phyloP scores from a whole-genome alignment of 768 basidiomycete species.

The Boletus rubropictus region DNA sequence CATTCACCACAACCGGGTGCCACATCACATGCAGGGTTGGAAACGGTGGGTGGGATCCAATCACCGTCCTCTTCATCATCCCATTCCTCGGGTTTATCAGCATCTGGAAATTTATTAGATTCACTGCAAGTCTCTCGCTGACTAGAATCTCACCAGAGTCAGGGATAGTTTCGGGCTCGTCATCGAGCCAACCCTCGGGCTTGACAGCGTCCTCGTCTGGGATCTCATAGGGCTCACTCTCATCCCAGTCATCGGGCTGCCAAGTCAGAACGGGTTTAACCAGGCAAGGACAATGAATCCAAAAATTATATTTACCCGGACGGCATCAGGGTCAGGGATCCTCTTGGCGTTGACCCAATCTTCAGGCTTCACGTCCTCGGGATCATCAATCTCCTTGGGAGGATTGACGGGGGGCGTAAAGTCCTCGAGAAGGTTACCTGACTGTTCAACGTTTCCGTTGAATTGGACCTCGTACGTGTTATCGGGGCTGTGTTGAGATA shows the following conservation, averaged over 20 bases:
- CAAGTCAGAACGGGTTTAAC: slow-evolving; percentile 19
- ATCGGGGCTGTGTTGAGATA: slow-evolving; percentile 60
- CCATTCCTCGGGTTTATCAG: slow-evolving; percentile 98
- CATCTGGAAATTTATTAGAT: slow-evolving; percentile 40
- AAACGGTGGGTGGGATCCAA: slow-evolving; percentile 86
- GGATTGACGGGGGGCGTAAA: slow-evolving; percentile 94
- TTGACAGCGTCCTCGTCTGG: slow-evolving; percentile 79
- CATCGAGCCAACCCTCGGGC: slow-evolving; percentile 94
- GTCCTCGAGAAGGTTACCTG: slow-evolving; percentile 86
- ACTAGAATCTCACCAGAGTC: slow-evolving; percentile 64
- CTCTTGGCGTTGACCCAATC: slow-evolving; percentile 90
- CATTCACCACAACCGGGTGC: slow-evolving; percentile 95
- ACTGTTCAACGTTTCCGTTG: slow-evolving; percentile 77
- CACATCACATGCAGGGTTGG: slow-evolving; percentile 86
- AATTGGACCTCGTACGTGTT: slow-evolving; percentile 90
- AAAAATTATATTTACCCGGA: slow-evolving; percentile 46
- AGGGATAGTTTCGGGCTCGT: slow-evolving; percentile 73
- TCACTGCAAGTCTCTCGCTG: neutral
- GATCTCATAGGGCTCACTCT: slow-evolving; percentile 91
- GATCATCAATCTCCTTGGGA: slow-evolving; percentile 86
- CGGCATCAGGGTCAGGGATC: slow-evolving; percentile 80
- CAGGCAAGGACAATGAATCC: neutral
- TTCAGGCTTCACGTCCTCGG: slow-evolving; percentile 81
- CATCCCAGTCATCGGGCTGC: slow-evolving; percentile 93
- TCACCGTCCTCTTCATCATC: slow-evolving; percentile 99